A percentile compares a stretch with the other conserved stretches of the same genome.
Conservation (phyloP, 2,329 filamentous ascomycete genomes). For the Parascedosporium putredinis region DNA sequence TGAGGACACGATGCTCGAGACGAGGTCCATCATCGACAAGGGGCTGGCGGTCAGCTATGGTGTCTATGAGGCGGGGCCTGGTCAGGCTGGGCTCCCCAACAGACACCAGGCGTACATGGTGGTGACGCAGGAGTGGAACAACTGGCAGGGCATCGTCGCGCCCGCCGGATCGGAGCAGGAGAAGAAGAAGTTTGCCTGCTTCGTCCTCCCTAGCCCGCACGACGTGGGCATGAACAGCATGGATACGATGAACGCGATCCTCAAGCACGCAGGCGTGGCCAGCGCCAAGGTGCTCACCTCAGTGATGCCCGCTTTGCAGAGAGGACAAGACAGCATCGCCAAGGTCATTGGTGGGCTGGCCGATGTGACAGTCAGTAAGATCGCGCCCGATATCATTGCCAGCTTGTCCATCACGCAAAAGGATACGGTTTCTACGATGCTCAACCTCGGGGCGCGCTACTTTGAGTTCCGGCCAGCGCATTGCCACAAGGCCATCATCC, state of each 20-base stretch:
- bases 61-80: slow-evolving; percentile 37
- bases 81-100: slow-evolving; percentile 29
- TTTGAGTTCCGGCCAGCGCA: slow-evolving; percentile 42
- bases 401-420: slow-evolving; percentile 41
- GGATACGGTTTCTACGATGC: slow-evolving; percentile 30
- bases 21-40: slow-evolving; percentile 21
- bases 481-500: slow-evolving; percentile 29
- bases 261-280: slow-evolving; percentile 24
- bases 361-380: slow-evolving; percentile 16
- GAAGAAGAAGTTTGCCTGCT: slow-evolving; percentile 27
- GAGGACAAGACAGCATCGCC: slow-evolving; percentile 17
- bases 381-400: slow-evolving; percentile 31
- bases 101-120: slow-evolving; percentile 34
- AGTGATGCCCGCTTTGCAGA: slow-evolving; percentile 12
- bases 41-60: slow-evolving; percentile 33
- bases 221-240: slow-evolving; percentile 43
- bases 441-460: slow-evolving; percentile 36
- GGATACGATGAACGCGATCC: slow-evolving; percentile 27
- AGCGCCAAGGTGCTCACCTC: slow-evolving; percentile 14
- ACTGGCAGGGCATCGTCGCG: slow-evolving; percentile 32
- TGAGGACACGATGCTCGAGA: slow-evolving; percentile 20
- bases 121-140: slow-evolving; percentile 28
- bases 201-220: slow-evolving; percentile 35
- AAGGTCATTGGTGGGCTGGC: slow-evolving; percentile 16
- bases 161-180: slow-evolving; percentile 27